Percentiles rank a stretch among this genome's conserved stretches.
Evolutionary conservation across 306 rosid species (phyloP).

Genomic region (Myrica gale): DNA sequence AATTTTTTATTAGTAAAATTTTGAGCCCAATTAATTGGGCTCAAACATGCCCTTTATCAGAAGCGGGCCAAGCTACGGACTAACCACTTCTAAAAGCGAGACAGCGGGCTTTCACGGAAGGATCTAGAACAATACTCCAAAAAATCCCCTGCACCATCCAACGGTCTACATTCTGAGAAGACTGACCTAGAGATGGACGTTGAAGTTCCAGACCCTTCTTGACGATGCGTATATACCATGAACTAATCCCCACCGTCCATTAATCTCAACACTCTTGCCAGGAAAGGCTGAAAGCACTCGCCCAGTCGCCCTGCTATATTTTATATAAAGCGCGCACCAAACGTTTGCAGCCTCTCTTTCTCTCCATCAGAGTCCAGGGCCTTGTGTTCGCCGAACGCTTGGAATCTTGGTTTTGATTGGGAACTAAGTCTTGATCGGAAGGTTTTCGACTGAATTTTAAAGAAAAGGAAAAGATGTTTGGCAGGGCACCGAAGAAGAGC

Average conservation of each 20-base stretch:
- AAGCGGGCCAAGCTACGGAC: too few species aligned
- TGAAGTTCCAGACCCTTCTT: slow-evolving; percentile 43
- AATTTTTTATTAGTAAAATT: too few species aligned
- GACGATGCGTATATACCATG: too few species aligned
- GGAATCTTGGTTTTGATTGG: neutral
- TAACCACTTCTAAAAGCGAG: neutral
- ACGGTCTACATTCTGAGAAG: slow-evolving; percentile 21
- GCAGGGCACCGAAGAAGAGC: slow-evolving; percentile 74
- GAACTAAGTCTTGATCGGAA: slow-evolving; percentile 11
- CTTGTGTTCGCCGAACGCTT: neutral
- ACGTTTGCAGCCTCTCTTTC: neutral
- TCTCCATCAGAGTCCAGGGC: neutral
- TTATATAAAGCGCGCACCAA: neutral
- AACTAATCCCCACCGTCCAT: slow-evolving; percentile 33
- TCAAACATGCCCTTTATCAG: too few species aligned
- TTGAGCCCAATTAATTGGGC: too few species aligned
- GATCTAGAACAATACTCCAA: slow-evolving; percentile 30
- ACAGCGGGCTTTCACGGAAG: slow-evolving; percentile 24
- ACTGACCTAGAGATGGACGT: neutral
- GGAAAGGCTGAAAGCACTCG: too few species aligned
- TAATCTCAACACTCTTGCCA: neutral
- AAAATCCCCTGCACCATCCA: slow-evolving; percentile 9
- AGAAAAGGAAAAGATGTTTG: slow-evolving; percentile 48
- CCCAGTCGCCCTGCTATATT: neutral
- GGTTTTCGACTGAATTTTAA: neutral